Evolutionary conservation across 2,329 filamentous ascomycete genomes (phyloP).

Genomic region (Colletotrichum sp.): DNA sequence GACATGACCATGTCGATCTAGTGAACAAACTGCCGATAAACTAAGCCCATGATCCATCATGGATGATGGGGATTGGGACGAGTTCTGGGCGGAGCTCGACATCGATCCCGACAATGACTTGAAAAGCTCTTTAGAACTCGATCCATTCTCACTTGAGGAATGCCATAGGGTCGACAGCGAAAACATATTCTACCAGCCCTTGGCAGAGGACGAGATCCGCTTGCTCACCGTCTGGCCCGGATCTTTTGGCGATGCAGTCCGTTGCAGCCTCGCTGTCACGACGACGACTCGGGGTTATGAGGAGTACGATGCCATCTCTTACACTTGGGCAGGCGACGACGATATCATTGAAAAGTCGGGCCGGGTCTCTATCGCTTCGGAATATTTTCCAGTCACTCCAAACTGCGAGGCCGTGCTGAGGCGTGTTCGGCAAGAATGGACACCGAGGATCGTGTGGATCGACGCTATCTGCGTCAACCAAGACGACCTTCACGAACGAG

Average conservation of each 20-base stretch:
- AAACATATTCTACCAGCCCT: not conserved
- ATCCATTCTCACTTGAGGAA: not conserved
- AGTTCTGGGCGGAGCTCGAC: not conserved
- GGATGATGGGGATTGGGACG: not conserved
- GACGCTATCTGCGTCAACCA: slow-evolving; percentile 14
- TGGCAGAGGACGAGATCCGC: not conserved
- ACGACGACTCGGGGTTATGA: not conserved
- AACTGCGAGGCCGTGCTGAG: not conserved
- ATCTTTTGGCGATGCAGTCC: not conserved
- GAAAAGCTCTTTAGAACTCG: not conserved
- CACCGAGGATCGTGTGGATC: slow-evolving; percentile 16
- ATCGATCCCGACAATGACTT: not conserved
- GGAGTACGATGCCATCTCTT: slow-evolving; percentile 39
- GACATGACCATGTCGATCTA: not conserved
- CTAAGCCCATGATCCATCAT: not conserved
- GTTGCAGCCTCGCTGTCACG: not conserved
- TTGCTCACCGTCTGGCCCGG: not conserved
- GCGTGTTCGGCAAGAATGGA: not conserved
- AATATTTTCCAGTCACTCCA: not conserved
- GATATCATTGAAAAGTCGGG: not conserved
- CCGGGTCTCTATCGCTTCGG: not conserved
- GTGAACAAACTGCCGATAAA: not conserved
- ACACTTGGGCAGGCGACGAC: slow-evolving; percentile 37
- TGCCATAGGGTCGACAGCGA: not conserved
- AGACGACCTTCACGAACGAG: slow-evolving; percentile 14